Conservation (phyloP, 192 early-diverging fungal genomes). For the Backusella tarrabulga region DNA sequence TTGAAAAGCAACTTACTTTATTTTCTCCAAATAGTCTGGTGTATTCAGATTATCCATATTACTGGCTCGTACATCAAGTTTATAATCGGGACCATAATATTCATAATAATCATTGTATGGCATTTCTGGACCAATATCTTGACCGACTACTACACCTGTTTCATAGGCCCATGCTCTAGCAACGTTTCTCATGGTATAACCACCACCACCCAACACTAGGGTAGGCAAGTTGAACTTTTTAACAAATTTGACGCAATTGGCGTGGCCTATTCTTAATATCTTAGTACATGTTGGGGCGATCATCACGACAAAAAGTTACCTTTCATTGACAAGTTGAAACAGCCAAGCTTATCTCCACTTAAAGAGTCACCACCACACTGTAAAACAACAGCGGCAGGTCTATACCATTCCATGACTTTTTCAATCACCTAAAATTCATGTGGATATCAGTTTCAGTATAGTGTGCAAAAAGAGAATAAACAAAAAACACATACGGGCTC, state of each 20-base stretch:
- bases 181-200: conserved; percentile 98
- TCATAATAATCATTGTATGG: conserved; percentile 89
- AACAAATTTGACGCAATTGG: conserved; percentile 88
- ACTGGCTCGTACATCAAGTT: conserved; percentile 81
- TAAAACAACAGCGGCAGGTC: conserved; percentile 87
- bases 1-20: conserved; percentile 53
- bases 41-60: conserved; percentile 91
- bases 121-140: conserved; percentile 70
- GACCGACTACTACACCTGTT: conserved; percentile 80
- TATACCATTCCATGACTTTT: conserved; percentile 91
- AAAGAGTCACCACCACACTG: conserved; percentile 98
- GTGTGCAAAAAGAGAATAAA: not conserved
- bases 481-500: conserved; percentile 47
- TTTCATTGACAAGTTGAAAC: conserved; percentile 93
- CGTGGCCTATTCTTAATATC: conserved; percentile 65
- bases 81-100: conserved; percentile 92
- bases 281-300: not conserved
- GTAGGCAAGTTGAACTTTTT: conserved; percentile 90
- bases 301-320: conserved; percentile 21
- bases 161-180: conserved; percentile 95
- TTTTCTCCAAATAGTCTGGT: conserved; percentile 79
- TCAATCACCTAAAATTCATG: conserved; percentile 71
- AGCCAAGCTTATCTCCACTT: conserved; percentile 91
- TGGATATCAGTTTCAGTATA: not conserved
- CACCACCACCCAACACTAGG: conserved; percentile 93